Percentiles rank a stretch among this genome's conserved stretches.
Evolutionary conservation across 768 basidiomycete genomes (phyloP).

Genomic region (Tulasnella sp.): DNA sequence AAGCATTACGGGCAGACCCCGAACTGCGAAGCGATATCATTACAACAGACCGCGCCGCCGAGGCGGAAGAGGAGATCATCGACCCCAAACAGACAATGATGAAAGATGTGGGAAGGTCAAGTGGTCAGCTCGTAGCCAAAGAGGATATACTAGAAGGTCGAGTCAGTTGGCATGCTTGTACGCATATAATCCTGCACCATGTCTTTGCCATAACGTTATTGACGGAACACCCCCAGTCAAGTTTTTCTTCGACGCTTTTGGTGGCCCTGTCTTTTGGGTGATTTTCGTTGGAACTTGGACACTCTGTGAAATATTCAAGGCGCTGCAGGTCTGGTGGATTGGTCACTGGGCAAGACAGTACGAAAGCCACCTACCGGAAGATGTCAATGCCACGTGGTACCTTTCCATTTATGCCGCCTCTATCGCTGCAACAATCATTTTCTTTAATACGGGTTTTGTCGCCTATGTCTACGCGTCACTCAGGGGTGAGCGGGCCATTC

Average conservation of each 20-base stretch:
- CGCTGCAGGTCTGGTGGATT: slow-evolving; percentile 35
- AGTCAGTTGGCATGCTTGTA: slow-evolving; percentile 40
- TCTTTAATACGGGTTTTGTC: slow-evolving; percentile 31
- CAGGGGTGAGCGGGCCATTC: slow-evolving; percentile 46
- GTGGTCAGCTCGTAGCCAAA: slow-evolving; percentile 52
- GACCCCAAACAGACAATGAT: slow-evolving; percentile 6
- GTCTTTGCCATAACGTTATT: no score
- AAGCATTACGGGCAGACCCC: slow-evolving; percentile 35
- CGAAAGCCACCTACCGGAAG: slow-evolving; percentile 19
- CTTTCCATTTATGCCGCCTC: slow-evolving; percentile 35
- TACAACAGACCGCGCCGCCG: slow-evolving; percentile 14
- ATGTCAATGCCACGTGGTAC: slow-evolving; percentile 34
- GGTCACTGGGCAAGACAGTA: slow-evolving; percentile 26
- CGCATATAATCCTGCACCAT: slow-evolving; percentile 20
- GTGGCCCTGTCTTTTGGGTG: slow-evolving; percentile 28
- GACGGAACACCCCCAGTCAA: slow-evolving; percentile 23
- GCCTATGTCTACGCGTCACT: slow-evolving; percentile 39
- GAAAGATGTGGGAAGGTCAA: slow-evolving; percentile 22
- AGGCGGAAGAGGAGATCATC: slow-evolving; percentile 22
- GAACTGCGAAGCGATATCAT: slow-evolving; percentile 19
- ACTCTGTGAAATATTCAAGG: slow-evolving; percentile 20
- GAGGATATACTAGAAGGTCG: slow-evolving; percentile 56
- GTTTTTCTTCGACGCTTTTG: slow-evolving; percentile 28
- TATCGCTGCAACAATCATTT: slow-evolving; percentile 25
- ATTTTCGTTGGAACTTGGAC: slow-evolving; percentile 20